These are phyloP conservation scores for Gnaphalium uliginosum DNA, from an alignment of 129 eudicot genomes.

Conservation along the genomic window DNA sequence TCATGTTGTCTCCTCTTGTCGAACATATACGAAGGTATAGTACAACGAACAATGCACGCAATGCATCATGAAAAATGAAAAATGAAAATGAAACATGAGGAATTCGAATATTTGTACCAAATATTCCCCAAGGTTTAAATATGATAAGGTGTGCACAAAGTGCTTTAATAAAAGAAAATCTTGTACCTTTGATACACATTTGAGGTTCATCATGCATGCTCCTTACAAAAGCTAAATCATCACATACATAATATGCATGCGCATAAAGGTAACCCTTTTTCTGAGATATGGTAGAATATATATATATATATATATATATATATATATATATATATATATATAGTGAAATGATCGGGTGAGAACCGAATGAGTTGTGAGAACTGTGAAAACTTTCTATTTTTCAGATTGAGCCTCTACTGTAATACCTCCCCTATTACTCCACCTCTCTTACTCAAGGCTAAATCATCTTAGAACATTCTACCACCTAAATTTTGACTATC, in stretches of 20 bases:
- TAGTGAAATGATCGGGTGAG: too few species aligned
- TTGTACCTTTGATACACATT: constrained; percentile 31
- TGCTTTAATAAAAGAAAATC: neutral
- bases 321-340: too few species aligned
- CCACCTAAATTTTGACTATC: too few species aligned
- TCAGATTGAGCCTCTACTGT: too few species aligned
- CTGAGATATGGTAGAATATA: neutral
- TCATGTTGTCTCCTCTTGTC: neutral
- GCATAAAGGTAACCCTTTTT: constrained; percentile 28
- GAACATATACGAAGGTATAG: neutral
- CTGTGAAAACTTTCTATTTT: too few species aligned
- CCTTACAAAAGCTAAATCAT: constrained; percentile 32
- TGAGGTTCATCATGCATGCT: constrained; percentile 33
- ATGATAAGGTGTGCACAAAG: constrained; percentile 12
- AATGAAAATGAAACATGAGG: neutral
- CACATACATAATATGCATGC: constrained; percentile 29
- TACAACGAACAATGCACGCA: neutral
- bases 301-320: too few species aligned
- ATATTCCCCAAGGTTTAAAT: constrained; percentile 9
- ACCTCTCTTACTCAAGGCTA: too few species aligned
- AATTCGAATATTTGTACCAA: neutral
- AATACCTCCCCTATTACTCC: too few species aligned
- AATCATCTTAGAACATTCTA: too few species aligned
- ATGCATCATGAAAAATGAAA: neutral
- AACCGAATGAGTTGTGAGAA: too few species aligned